Conservation (phyloP, 129 eudicot species). For the Silybum marianum region DNA sequence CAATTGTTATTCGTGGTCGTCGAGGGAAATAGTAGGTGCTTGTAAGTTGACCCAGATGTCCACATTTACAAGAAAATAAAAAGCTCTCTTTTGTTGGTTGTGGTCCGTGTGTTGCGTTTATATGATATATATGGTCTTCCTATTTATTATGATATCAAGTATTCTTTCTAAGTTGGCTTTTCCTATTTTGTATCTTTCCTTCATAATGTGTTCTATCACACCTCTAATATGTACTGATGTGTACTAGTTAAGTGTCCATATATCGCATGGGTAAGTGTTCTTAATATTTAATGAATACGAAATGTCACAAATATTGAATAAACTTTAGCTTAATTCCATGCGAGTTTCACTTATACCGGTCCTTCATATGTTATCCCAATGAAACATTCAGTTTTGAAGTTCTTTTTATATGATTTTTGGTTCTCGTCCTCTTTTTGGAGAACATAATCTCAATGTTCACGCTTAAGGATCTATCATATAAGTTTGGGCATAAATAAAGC, state of each 20-base stretch:
- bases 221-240: background rate
- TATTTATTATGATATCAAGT: background rate
- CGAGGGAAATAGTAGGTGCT: background rate
- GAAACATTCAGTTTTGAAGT: no score
- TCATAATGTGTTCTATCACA: background rate
- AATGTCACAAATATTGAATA: no score
- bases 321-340: background rate
- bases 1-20: no score
- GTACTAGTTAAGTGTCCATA: no score
- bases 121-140: background rate
- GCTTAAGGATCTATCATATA: no score
- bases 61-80: no score
- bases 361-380: slow-evolving; percentile 5
- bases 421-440: no score
- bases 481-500: no score
- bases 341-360: background rate
- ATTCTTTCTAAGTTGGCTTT: background rate
- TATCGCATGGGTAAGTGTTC: no score
- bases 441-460: no score
- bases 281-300: no score
- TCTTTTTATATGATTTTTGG: no score
- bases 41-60: background rate
- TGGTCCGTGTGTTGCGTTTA: background rate
- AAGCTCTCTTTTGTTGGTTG: background rate
- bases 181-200: background rate